Base-by-base conservation (phyloP, 768 basidiomycete species). In the Boletus rubroflammeus region DNA sequence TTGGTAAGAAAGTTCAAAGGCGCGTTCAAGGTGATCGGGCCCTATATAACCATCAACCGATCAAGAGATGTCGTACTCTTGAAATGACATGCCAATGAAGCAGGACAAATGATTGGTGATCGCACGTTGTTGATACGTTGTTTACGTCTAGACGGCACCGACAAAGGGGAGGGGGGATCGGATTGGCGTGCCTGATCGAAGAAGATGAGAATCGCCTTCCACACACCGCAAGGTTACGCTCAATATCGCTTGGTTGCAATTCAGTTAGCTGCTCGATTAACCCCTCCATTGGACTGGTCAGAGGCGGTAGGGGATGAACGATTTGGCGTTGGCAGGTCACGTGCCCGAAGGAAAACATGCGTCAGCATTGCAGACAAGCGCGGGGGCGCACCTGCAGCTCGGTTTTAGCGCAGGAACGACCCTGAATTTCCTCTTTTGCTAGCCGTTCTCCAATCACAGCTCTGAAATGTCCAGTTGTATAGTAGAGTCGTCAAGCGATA, bases 81-180 rank as follows among this genome's bases (percentile, higher is more conserved):
- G 60, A 52, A 55, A 66, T 67, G 63, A 62, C 52, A 62, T 28
- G 45, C 41, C 56, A 53, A 62, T 44, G 56, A 53, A 61, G 52
- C 5, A 47, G 49, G 41, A 55, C 42, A 51, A 53, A 64, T 58
- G 56, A 61, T 57, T 44, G 57, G 59, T 65, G 62, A 68, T 68
- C 64, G 63, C 63, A 63, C 63, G 57, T 60, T 58, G 55, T 38
- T 58, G 61, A 57, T 63, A 60, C 57, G 66, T 53, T 60, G 61
- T 59, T 62, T 61, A 59, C 58, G 62, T 59, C 62, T 64, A 48
- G 55, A 62, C 69, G 69, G 69, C 56, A 66, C 69, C 69, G 69
- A 70, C 68, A 71, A 67, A 48, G 68, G 65, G 64, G 47, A 52
- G 50, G 46, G 34, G 17, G 51, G 45, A 32, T 51, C 44, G 54